These are phyloP conservation scores for Epichloe glyceriae DNA, from an alignment of 2,329 filamentous ascomycete genomes.

Conservation along the genomic window DNA sequence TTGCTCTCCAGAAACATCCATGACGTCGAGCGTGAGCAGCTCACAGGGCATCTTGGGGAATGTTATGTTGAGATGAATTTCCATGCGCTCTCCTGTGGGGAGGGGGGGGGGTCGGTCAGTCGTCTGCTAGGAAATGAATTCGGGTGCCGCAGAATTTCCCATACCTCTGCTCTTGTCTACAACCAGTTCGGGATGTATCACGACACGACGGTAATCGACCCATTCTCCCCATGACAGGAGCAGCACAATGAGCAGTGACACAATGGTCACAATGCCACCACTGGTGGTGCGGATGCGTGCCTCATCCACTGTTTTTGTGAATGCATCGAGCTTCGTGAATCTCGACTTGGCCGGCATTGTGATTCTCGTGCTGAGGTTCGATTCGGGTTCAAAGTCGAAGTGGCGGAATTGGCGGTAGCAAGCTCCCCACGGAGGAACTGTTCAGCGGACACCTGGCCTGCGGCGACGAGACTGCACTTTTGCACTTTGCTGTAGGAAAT, in stretches of 20 bases:
- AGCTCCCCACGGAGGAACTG: neutral
- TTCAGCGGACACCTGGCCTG: neutral
- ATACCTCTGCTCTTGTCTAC: slow-evolving; percentile 92
- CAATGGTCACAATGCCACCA: slow-evolving; percentile 87
- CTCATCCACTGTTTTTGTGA: slow-evolving; percentile 98
- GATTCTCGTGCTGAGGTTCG: neutral
- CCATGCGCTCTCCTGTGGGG: slow-evolving; percentile 78
- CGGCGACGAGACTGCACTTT: neutral
- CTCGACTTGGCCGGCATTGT: slow-evolving; percentile 80
- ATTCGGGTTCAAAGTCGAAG: neutral
- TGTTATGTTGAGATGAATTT: slow-evolving; percentile 94
- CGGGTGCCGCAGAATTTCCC: slow-evolving; percentile 9
- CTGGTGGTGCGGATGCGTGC: slow-evolving; percentile 91
- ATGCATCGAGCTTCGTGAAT: slow-evolving; percentile 94
- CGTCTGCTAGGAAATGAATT: slow-evolving; percentile 6
- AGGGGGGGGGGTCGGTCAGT: slow-evolving; percentile 7
- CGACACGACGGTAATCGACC: slow-evolving; percentile 76
- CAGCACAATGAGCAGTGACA: slow-evolving; percentile 75
- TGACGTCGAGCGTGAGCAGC: slow-evolving; percentile 90
- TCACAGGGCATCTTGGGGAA: slow-evolving; percentile 93
- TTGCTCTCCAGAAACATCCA: slow-evolving; percentile 97
- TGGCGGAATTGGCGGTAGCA: neutral
- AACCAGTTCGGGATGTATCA: slow-evolving; percentile 81
- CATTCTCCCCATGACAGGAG: slow-evolving; percentile 93
- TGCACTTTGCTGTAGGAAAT: neutral